phyloP scores from a whole-genome alignment of 1,284 basidiomycete species.

The Pseudozyma hubeiensis region DNA sequence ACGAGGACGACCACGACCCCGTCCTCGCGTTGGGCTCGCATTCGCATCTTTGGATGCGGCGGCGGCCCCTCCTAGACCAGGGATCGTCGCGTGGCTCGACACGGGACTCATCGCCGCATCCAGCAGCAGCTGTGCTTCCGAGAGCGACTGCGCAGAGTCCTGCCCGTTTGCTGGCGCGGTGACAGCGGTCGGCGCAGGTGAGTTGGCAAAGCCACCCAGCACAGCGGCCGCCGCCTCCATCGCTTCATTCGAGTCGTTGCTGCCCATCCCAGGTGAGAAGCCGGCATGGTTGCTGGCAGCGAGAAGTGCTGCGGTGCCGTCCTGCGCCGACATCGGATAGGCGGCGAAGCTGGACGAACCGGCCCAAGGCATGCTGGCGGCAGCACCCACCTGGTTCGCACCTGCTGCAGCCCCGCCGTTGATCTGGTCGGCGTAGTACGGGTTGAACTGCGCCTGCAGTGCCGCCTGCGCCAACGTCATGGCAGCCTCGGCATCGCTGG shows the following conservation, averaged over 20 bases:
- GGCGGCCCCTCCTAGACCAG: conserved; percentile 8
- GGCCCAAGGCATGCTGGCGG: conserved; percentile 28
- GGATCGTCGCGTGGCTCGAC: conserved; percentile 39
- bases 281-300: conserved; percentile 49
- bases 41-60: conserved; percentile 5
- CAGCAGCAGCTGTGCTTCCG: conserved; percentile 49
- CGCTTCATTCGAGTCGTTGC: conserved; percentile 52
- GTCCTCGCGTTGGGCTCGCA: conserved; percentile 13
- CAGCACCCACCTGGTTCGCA: conserved; percentile 12
- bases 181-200: conserved; percentile 7
- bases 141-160: conserved; percentile 33
- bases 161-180: conserved; percentile 9
- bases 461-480: conserved; percentile 60
- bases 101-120: conserved; percentile 56
- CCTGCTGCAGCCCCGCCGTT: conserved; percentile 16
- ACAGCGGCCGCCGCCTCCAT: conserved; percentile 53
- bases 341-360: conserved; percentile 25
- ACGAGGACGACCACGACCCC: conserved; percentile 43
- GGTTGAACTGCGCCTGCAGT: conserved; percentile 52
- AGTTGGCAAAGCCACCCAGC: conserved; percentile 48
- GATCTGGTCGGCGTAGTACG: conserved; percentile 45
- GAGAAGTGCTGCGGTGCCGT: conserved; percentile 43
- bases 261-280: conserved; percentile 46
- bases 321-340: conserved; percentile 46
- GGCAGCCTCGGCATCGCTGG: conserved; percentile 59